Base-by-base conservation (phyloP, 2,329 filamentous ascomycete species). In the Fusarium palustre region DNA sequence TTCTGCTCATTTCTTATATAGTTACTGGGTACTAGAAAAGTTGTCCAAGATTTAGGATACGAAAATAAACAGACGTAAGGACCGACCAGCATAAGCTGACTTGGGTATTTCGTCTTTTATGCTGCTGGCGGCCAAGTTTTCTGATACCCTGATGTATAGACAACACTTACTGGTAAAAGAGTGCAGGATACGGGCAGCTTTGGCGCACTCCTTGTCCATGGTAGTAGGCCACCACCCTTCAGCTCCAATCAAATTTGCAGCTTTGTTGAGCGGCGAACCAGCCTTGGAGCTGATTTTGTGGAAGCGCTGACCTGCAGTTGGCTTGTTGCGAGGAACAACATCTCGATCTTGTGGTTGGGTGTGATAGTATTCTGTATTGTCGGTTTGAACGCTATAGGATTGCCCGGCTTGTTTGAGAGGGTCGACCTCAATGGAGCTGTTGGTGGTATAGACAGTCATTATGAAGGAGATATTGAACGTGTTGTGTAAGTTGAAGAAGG, bases 221-320 rank as follows among this genome's bases (percentile, higher is more conserved):
- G 87, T 88, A 30, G 89, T 91, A 5, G 91, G 91, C 91, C 91
- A 93, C 76, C 92, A 93, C 15, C 90, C 90, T 76, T 93, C 91
- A 28, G 88, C 87, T 64, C 91, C 91, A 42, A 93, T 79, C 68
- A 87, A 86, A 78, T 92, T 91, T 53, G 88, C 90, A 20, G 91
- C 80, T 59, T 85, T 87, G 76, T 92, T 92, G 61, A 92, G 85
- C 7, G 90, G 90, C 16, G 85, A 83, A 12, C 88, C 89, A 30
- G 91, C 82, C 73, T 90, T 90, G 79, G 91, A 89, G 59, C 88
- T 84, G 61, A 86, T 82, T 74, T 87, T 88, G 79, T 92, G 89
- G 75, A 92, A 90, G 63, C 88, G 86, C 47, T 84, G 82, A 72
- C 89, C 86, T 22, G 77, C 78, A 64, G 76, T 80, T 6, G 74